Evolutionary conservation across 768 basidiomycete genomes (phyloP).

Genomic region (Boletellus emodensis): DNA sequence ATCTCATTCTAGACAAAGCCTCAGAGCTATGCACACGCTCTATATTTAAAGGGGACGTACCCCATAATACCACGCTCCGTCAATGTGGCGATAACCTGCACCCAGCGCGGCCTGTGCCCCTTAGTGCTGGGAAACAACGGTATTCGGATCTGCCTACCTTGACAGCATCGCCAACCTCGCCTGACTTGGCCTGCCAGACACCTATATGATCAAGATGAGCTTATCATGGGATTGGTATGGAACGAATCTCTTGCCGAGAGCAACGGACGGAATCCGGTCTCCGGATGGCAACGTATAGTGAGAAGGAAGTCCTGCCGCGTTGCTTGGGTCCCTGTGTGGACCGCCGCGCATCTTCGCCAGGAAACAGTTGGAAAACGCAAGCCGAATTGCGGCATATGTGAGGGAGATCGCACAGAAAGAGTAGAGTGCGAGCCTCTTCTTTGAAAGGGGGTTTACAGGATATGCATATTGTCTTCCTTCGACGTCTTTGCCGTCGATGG

Average conservation of each 20-base stretch:
- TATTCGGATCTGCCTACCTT: conserved; percentile 36
- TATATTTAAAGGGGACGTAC: conserved; percentile 27
- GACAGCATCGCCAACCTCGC: conserved; percentile 66
- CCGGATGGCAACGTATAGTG: conserved; percentile 63
- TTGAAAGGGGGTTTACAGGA: background rate
- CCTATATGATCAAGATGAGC: conserved; percentile 34
- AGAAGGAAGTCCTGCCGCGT: conserved; percentile 33
- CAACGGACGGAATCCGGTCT: conserved; percentile 62
- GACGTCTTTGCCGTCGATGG: conserved; percentile 8
- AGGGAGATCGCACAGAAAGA: conserved; percentile 16
- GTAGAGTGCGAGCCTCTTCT: conserved; percentile 25
- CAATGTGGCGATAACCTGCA: conserved; percentile 68
- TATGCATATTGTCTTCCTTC: background rate
- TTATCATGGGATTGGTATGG: background rate
- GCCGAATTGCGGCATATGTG: conserved; percentile 22
- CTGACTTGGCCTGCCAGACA: conserved; percentile 55
- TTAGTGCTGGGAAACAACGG: background rate
- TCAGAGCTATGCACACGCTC: conserved; percentile 1
- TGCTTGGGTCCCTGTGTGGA: conserved; percentile 19
- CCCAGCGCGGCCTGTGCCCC: conserved; percentile 47
- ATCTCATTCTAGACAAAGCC: conserved; percentile 52
- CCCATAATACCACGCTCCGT: conserved; percentile 68
- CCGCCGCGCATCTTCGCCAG: conserved; percentile 8
- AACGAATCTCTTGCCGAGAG: conserved; percentile 44
- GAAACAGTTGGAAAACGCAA: conserved; percentile 11